Base-by-base conservation (phyloP, 176 grass and related monocot species). In the Triticum monococcum region DNA sequence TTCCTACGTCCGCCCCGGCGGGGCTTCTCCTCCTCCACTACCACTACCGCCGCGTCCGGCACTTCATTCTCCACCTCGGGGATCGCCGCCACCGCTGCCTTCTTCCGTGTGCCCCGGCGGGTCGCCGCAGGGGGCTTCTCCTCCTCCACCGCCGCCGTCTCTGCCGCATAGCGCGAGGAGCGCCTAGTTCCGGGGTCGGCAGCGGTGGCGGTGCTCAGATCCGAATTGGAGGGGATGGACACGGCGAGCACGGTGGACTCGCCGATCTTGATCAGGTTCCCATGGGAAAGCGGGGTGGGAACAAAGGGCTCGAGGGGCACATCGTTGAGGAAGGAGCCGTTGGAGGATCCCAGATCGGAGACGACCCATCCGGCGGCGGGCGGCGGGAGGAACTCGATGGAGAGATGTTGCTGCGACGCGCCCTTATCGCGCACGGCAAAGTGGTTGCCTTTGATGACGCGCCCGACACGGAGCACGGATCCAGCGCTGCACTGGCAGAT, bases 231-330 rank as follows among this genome's bases (percentile, higher is more conserved):
- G 31, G 83, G 30, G 37, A 98, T 88, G 56, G 88, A 88, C 52
- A 98, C 73, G 40, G 82, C 57, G 67, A 98, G 88, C 18, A 80
- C 25, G 6, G 84, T 88, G 75, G 36, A 86, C 88, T 89, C 96
- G 16, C 96, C 96, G 66, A 98, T 88, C 82, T 94, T 98, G 79
- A 98, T 91, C 17, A 54, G n/a, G 75, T 98, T 91, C 30, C 93
- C 88, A 38, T 95, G 25, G 16, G 91, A 88, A 28, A 98, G 79
- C 38, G 84, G 91, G 26, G 89, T 24, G 0, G 91, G 89, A 38
- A 86, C 35, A 54, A 83, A 79, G 62, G 93, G 84, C 23, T 40
- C 69, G 22, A 98, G 79, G 24, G 37, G 45, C 43, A 13, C 61
- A 9, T 50, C 91, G 59, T 98, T 95, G 72, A 95, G 89, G 69